These are phyloP conservation scores for Escallonia rubra DNA, from an alignment of 129 eudicot genomes.

Conservation along the genomic window DNA sequence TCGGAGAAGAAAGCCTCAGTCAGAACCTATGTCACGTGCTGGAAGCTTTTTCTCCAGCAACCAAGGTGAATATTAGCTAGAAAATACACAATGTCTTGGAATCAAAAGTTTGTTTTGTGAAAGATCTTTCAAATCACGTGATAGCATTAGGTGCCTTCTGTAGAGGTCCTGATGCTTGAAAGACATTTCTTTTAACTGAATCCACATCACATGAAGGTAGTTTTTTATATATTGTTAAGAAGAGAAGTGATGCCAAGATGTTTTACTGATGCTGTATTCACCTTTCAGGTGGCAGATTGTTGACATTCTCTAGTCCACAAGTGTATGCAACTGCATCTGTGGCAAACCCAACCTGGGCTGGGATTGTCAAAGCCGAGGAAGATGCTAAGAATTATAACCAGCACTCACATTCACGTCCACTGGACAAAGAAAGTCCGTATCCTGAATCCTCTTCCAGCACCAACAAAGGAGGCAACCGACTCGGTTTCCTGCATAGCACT, in stretches of 20 bases:
- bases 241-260: background rate
- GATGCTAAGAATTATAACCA: constrained; percentile 22
- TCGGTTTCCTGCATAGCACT: constrained; percentile 27
- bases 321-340: constrained; percentile 34
- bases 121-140: too few relatives aligned
- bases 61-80: constrained; percentile 28
- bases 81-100: too few relatives aligned
- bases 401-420: constrained; percentile 11
- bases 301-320: constrained; percentile 43
- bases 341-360: constrained; percentile 34
- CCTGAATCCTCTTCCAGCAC: constrained; percentile 32
- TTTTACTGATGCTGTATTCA: background rate
- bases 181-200: background rate
- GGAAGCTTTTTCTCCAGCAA: constrained; percentile 35
- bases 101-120: too few relatives aligned
- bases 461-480: constrained; percentile 28
- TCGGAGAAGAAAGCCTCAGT: constrained; percentile 53
- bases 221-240: background rate
- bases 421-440: constrained; percentile 27
- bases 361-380: constrained; percentile 33
- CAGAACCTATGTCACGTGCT: constrained; percentile 30
- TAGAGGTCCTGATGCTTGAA: background rate
- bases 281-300: constrained; percentile 42
- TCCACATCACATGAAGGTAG: background rate
- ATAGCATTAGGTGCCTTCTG: background rate